Evolutionary conservation across 352 stramenopile genomes (phyloP).

Genomic region (Peronosclerospora sorghi): DNA sequence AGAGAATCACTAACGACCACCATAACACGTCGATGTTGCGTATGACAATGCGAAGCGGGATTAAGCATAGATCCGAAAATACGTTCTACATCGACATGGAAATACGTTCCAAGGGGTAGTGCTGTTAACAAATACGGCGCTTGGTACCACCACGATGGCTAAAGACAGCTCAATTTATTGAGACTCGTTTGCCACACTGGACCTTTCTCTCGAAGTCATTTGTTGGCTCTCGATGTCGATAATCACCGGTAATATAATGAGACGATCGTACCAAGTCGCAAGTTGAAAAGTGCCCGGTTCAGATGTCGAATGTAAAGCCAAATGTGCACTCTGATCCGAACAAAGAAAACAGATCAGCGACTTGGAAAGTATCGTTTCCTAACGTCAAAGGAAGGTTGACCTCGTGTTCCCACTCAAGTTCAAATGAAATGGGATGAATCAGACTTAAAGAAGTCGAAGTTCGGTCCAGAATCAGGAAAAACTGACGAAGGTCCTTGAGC

Average conservation of each 20-base stretch:
- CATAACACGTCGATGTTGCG: conserved; percentile 1
- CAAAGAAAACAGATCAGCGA: conserved; percentile 14
- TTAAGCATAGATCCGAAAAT: conserved; percentile 10
- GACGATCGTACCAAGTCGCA: conserved; percentile 21
- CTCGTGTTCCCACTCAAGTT: conserved; percentile 17
- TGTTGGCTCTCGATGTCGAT: conserved; percentile 12
- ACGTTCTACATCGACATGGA: conserved; percentile 25
- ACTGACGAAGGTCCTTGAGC: conserved; percentile 8
- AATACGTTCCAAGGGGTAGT: conserved; percentile 13
- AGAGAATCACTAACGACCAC: conserved; percentile 11
- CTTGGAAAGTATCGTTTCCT: not conserved
- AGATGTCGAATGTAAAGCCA: conserved; percentile 14
- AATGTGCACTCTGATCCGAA: conserved; percentile 15
- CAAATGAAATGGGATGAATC: conserved; percentile 13
- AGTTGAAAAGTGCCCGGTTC: conserved; percentile 16
- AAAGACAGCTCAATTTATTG: not conserved
- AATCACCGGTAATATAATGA: conserved; percentile 15
- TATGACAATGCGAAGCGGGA: not conserved
- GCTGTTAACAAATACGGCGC: conserved; percentile 1
- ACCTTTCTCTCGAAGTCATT: conserved; percentile 10
- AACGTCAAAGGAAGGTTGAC: conserved; percentile 12
- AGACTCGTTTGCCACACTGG: conserved; percentile 7
- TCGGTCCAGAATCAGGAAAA: conserved; percentile 19
- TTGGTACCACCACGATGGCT: conserved; percentile 1
- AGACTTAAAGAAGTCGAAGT: conserved; percentile 13